Percentiles rank a stretch among this genome's conserved stretches.
Evolutionary conservation across 768 basidiomycete species (phyloP).

Genomic region (Pulveroboletus sp.): DNA sequence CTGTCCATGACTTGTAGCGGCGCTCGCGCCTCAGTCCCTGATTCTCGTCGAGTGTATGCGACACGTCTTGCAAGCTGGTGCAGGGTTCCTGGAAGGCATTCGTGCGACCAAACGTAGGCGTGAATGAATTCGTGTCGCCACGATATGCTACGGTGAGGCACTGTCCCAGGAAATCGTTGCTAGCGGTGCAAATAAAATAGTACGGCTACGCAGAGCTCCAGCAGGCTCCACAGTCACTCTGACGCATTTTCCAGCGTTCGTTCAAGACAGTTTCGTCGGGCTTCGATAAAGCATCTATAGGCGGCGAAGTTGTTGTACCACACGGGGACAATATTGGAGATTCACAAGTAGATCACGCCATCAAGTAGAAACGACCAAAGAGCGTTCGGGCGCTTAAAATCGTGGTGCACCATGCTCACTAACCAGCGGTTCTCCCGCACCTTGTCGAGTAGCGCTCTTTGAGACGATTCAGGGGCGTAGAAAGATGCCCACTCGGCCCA

Average conservation of each 20-base stretch:
- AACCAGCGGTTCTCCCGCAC: conserved; percentile 80
- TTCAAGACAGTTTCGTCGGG: neutral
- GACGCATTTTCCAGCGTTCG: neutral
- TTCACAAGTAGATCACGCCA: neutral
- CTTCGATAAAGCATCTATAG: neutral
- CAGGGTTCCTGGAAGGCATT: too few relatives aligned
- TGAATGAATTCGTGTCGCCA: neutral
- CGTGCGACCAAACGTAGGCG: too few relatives aligned
- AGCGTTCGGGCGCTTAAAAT: conserved; percentile 73
- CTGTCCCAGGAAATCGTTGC: too few relatives aligned
- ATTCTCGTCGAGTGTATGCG: too few relatives aligned
- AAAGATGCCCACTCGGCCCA: conserved; percentile 94
- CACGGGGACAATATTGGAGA: neutral
- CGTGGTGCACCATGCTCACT: conserved; percentile 89
- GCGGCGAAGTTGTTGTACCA: neutral
- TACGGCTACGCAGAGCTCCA: too few relatives aligned
- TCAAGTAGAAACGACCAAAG: conserved; percentile 82
- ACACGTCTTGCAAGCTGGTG: too few relatives aligned
- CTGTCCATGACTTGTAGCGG: too few relatives aligned
- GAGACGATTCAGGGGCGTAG: conserved; percentile 70
- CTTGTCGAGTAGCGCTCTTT: conserved; percentile 66
- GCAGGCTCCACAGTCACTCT: too few relatives aligned
- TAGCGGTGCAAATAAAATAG: too few relatives aligned
- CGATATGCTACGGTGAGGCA: too few relatives aligned
- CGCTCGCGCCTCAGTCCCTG: too few relatives aligned